Evolutionary conservation across 805 yeast genomes (phyloP), one percentile per base, ranked within the genome.

Genomic region (Candida rishiriensis): DNA sequence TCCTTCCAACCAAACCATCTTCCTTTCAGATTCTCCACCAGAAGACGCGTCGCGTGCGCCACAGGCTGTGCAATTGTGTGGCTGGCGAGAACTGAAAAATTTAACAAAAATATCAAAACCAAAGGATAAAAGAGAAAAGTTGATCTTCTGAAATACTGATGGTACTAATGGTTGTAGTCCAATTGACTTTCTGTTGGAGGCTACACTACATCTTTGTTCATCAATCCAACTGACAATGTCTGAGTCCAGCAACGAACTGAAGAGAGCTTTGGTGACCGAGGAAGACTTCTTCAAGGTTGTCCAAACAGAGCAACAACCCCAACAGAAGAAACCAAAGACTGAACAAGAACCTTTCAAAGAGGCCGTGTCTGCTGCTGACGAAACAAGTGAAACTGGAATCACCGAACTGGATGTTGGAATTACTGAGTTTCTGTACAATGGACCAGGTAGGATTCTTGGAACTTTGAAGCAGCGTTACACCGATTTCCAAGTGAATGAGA

Each of bases 401-500:
- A 75, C 72, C 41, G 97, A 90, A 59, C 32, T 51, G 2, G 95
- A 89, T 61, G 99, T 93, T 10, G 99, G 99, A 6, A 91, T 93
- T 51, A 81, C 88, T 1, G 78, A 78, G 41, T 90, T 69, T 55
- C 65, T 88, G 31, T 78, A 79, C 39, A 60, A 70, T 2, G 72
- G 68, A 4, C 55, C 70, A 21, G 63, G 71, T 10, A 95, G 97
- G 3, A 88, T 93, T 51, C 61, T 63, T 14, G 99, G 98, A 2
- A 73, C 76, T 12, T 71, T 93, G 55, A 93, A 93, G 63, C 95
- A 87, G 59, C 72, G 97, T 49, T 90, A 89, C 65, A 83, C 96
- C 11, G 99, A 93, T 61, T 93, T 93, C 61, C 74, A 88, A 59
- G 99, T 93, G 37, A 88, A 89, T 64, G 99, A 93, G 64, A 84